Base-by-base conservation (phyloP, 2,329 filamentous ascomycete species). In the Alternaria longipes region DNA sequence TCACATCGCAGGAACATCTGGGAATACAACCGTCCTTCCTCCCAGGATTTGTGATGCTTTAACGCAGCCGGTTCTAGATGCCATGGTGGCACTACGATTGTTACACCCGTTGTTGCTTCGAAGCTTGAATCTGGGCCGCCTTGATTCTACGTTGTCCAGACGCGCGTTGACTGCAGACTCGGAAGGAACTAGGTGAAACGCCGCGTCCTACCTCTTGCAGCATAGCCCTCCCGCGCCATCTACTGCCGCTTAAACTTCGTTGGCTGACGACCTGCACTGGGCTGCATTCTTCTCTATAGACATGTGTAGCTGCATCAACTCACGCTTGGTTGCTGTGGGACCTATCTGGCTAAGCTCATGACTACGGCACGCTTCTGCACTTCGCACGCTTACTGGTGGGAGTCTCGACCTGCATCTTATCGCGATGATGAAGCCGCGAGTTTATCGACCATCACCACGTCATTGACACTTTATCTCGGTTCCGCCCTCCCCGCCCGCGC, bases 101-200 rank as follows among this genome's bases (percentile, higher is more conserved):
- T 52, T 49, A 40, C 47, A 49, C 22, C 34, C 46, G 38, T 60
- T 38, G 8, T 28, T 51, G 22, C 34, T 26, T 47, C 28, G 51
- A 52, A 47, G 22, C 30, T 55, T 51, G 9, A 32, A 18, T 44
- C 42, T 36, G 16, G 34, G 46, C 12, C 47, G 53, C 32, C 55
- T 44, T 49, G 40, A 54, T 53, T 53, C 38, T 34, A 34, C 26
- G 36, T 36, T 24, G 46, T 24, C 34, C 9, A 26, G 58, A 60
- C 63, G 57, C 60, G 54, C 59, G 56, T 66, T 64, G 67, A 62
- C 62, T 65, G 59, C 20, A 47, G 46, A 49, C 62, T 65, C 63
- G 62, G 56, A 60, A 66, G 59, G 62, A 61, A 20, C 63, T 60
- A 68, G 61, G 62, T 69, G 65, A 65, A 64, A 62, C 63, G 60